Base-by-base conservation (phyloP, 805 yeast species). In the Nakazawaea pomicola region DNA sequence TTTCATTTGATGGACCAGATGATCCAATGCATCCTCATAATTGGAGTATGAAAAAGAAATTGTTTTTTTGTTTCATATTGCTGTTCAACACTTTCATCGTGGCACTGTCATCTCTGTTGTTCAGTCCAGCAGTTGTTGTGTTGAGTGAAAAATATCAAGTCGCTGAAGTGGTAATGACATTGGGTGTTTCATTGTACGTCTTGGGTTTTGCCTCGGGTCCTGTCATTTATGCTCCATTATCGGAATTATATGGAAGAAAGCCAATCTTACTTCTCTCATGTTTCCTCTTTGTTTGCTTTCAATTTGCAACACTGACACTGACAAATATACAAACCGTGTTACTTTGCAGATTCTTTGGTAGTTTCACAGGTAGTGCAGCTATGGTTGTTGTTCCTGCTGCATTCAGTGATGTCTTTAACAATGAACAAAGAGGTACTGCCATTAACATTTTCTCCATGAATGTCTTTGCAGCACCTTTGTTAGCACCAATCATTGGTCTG, bases 181-280 rank as follows among this genome's bases (percentile, higher is more conserved):
- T 91, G 33, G 84, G 87, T 44, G 73, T 88, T 10, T 78, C 96
- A 0, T 67, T 89, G 17, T 90, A 78, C 52, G 96, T 90, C 15
- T 61, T 88, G 34, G 98, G 97, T 11, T 90, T 89, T 61, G 96
- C 96, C 1, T 73, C 87, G 1, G 96, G 97, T 16, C 97, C 98
- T 3, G 68, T 89, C 39, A 54, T 87, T 29, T 90, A 93, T 87
- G 96, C 95, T 21, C 96, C 95, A 6, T 57, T 84, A 30, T 81
- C 91, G n/a, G 95, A 84, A 58, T 53, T 82, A 29, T 80, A 70
- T 49, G 93, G 95, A 41, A 74, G 95, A 60, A 74, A 75, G 57
- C 61, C 72, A 15, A 78, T 85, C n/a, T 52, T 84, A 38, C 48
- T 83, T 2, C 46, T 77, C 3, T 75, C 89, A 4, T 59, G 72